Conservation (phyloP, 495 filamentous ascomycete genomes). For the Tuber melanosporum region DNA sequence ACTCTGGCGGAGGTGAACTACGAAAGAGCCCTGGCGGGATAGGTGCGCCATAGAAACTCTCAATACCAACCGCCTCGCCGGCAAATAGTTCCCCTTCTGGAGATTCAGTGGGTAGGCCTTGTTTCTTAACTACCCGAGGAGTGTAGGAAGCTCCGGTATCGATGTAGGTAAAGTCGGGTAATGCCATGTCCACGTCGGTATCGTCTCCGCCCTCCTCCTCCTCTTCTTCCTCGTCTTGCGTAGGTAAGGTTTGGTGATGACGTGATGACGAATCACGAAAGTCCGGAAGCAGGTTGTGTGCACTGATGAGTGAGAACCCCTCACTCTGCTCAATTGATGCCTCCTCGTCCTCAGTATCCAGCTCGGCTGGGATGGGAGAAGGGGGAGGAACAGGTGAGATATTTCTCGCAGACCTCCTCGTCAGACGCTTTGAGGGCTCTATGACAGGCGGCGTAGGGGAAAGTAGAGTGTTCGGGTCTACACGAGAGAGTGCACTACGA, state of each 20-base stretch:
- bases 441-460: slow-evolving; percentile 8
- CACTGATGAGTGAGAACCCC: slow-evolving; percentile 31
- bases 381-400: background rate
- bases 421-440: background rate
- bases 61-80: slow-evolving; percentile 14
- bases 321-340: slow-evolving; percentile 18
- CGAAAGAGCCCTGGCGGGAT: slow-evolving; percentile 6
- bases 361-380: background rate
- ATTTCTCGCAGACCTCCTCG: background rate
- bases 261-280: slow-evolving; percentile 19
- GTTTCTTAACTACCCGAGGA: slow-evolving; percentile 14
- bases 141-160: slow-evolving; percentile 20
- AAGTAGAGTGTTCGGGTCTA: slow-evolving; percentile 12
- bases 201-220: slow-evolving; percentile 17
- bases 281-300: slow-evolving; percentile 19
- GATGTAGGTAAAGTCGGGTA: slow-evolving; percentile 26
- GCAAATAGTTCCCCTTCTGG: slow-evolving; percentile 12
- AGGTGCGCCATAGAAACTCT: slow-evolving; percentile 23
- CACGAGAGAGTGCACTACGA: slow-evolving; percentile 17
- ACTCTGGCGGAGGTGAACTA: slow-evolving; percentile 17
- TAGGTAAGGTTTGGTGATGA: slow-evolving; percentile 7
- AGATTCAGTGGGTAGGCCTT: slow-evolving; percentile 4
- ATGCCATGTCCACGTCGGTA: slow-evolving; percentile 8
- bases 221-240: slow-evolving; percentile 13
- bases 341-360: background rate